phyloP scores from a whole-genome alignment of 2,329 filamentous ascomycete species.

The Neocucurbitaria cava region DNA sequence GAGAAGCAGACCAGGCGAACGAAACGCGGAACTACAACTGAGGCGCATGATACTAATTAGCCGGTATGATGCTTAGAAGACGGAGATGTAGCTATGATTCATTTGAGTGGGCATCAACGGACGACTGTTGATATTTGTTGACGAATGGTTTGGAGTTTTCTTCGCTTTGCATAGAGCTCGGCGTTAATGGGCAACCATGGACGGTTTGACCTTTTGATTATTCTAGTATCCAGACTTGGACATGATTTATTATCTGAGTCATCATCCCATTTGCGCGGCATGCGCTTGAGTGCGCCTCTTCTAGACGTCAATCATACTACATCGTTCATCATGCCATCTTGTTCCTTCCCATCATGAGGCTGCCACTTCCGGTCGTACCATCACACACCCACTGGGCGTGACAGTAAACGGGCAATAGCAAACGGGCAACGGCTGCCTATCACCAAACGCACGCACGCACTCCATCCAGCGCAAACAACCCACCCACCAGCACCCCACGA shows the following conservation, averaged over 20 bases:
- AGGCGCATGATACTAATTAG: not conserved
- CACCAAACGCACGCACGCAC: no score
- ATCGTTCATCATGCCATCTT: not conserved
- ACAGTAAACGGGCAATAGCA: no score
- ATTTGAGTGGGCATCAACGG: not conserved
- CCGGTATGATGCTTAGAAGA: not conserved
- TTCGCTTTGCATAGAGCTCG: not conserved
- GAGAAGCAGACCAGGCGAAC: slow-evolving; percentile 71
- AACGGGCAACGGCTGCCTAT: no score
- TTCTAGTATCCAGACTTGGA: not conserved
- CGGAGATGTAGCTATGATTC: not conserved
- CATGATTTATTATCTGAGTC: not conserved
- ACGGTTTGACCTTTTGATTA: not conserved
- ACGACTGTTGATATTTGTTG: not conserved
- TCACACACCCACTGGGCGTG: no score
- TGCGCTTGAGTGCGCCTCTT: not conserved
- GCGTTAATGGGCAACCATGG: not conserved
- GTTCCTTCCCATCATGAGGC: not conserved
- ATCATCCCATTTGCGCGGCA: not conserved
- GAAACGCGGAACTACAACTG: slow-evolving; percentile 66
- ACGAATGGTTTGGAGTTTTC: not conserved
- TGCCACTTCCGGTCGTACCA: not conserved
- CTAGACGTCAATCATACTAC: not conserved
- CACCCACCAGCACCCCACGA: no score
- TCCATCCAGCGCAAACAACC: no score